Evolutionary conservation across 73 alveolate genomes (phyloP).

Genomic region (Diophrys sp.): DNA sequence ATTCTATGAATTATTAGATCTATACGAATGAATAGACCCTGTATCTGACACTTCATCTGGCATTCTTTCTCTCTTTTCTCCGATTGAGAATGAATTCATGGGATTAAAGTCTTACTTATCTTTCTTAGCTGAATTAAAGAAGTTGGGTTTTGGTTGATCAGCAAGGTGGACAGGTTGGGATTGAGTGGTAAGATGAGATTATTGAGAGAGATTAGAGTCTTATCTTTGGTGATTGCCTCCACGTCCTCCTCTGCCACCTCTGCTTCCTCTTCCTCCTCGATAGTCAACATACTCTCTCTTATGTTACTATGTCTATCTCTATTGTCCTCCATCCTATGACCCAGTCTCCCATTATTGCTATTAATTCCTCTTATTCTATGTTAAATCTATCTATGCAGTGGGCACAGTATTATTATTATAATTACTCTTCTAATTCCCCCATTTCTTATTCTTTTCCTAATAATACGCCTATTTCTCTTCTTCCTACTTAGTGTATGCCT

Average conservation of each 20-base stretch:
- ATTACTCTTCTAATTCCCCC: not conserved
- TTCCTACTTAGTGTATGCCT: not conserved
- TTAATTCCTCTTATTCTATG: not conserved
- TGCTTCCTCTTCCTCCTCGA: not conserved
- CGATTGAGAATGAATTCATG: not conserved
- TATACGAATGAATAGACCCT: not conserved
- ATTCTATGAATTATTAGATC: not conserved
- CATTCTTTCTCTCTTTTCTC: not conserved
- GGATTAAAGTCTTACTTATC: not conserved
- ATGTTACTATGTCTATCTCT: not conserved
- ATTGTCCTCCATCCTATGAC: too few species aligned
- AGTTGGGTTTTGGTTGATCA: too few species aligned
- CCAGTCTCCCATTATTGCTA: too few species aligned
- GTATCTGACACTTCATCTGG: not conserved
- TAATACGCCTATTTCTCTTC: not conserved
- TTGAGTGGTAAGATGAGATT: not conserved
- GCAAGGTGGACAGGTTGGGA: not conserved
- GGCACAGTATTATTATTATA: not conserved
- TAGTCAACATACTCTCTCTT: not conserved
- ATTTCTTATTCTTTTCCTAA: too few species aligned
- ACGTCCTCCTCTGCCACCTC: slow-evolving; percentile 1
- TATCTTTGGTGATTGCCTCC: not conserved
- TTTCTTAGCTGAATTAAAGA: not conserved
- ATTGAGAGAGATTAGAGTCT: not conserved
- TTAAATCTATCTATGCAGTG: not conserved